These are phyloP conservation scores for Boechera retrofracta DNA, from an alignment of 345 rosid species.

Conservation along the genomic window DNA sequence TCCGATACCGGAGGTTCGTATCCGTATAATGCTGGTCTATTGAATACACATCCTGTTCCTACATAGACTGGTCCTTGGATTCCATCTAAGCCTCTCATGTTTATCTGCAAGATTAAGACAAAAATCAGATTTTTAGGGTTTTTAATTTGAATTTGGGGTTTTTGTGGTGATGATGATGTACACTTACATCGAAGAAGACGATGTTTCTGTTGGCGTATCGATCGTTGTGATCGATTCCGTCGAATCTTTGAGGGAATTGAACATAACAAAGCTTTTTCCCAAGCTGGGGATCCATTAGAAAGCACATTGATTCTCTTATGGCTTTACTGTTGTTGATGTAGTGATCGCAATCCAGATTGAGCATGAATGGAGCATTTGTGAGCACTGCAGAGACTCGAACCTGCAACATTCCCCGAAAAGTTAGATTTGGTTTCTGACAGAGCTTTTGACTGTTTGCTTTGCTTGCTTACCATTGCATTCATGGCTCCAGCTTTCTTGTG, in stretches of 20 bases:
- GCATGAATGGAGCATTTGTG: slow-evolving; percentile 89
- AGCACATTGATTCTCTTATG: slow-evolving; percentile 95
- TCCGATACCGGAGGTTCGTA: slow-evolving; percentile 92
- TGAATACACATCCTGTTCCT: slow-evolving; percentile 97
- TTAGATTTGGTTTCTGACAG: not conserved
- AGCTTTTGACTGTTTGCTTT: not conserved
- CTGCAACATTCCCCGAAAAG: slow-evolving; percentile 38
- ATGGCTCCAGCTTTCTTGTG: slow-evolving; percentile 99
- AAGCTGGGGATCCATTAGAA: slow-evolving; percentile 94
- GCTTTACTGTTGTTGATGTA: slow-evolving; percentile 94
- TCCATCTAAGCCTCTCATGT: slow-evolving; percentile 93
- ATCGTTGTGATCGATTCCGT: slow-evolving; percentile 92
- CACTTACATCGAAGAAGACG: slow-evolving; percentile 90
- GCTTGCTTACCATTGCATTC: slow-evolving; percentile 79
- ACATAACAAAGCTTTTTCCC: slow-evolving; percentile 97
- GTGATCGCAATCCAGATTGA: slow-evolving; percentile 96
- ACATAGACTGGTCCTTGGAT: slow-evolving; percentile 97
- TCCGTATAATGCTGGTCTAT: slow-evolving; percentile 90
- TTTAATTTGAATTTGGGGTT: not conserved
- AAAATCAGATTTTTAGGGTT: not conserved
- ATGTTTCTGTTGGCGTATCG: slow-evolving; percentile 93
- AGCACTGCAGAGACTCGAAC: slow-evolving; percentile 98
- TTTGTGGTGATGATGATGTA: not conserved
- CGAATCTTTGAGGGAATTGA: slow-evolving; percentile 96
- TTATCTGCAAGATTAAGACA: slow-evolving; percentile 54